Conservation (phyloP, 495 filamentous ascomycete species). For the Penicillium antarcticum region DNA sequence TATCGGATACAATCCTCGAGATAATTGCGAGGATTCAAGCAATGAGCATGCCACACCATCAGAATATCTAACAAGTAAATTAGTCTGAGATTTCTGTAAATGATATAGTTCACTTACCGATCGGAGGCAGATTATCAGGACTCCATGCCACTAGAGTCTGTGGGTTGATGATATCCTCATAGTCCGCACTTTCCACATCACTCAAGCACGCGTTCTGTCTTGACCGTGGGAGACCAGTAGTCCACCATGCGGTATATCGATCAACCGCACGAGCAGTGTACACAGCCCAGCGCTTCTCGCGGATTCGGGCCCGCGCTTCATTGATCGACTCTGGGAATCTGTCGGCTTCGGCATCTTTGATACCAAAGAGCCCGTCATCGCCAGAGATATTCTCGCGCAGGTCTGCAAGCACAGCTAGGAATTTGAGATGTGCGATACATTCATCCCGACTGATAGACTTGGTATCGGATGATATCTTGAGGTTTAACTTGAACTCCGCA, state of each 20-base stretch:
- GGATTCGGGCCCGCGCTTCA: constrained; percentile 35
- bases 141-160: constrained; percentile 14
- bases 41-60: constrained; percentile 86
- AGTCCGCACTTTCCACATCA: constrained; percentile 2
- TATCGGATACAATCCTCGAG: constrained; percentile 72
- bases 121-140: constrained; percentile 20
- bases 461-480: not conserved
- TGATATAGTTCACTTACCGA: constrained; percentile 16
- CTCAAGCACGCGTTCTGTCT: constrained; percentile 7
- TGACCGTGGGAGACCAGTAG: constrained; percentile 20
- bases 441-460: constrained; percentile 15
- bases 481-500: constrained; percentile 13
- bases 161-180: constrained; percentile 13
- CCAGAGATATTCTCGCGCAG: constrained; percentile 65
- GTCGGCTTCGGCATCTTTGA: constrained; percentile 50
- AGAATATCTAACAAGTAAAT: constrained; percentile 57
- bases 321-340: constrained; percentile 7
- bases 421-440: constrained; percentile 75
- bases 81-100: not conserved
- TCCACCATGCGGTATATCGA: constrained; percentile 73
- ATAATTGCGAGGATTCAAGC: constrained; percentile 74
- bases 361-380: constrained; percentile 63
- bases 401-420: constrained; percentile 65
- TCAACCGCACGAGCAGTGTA: constrained; percentile 71
- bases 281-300: constrained; percentile 77